Conservation (phyloP, 164 flowering plant species). For the Houttuynia cordata region DNA sequence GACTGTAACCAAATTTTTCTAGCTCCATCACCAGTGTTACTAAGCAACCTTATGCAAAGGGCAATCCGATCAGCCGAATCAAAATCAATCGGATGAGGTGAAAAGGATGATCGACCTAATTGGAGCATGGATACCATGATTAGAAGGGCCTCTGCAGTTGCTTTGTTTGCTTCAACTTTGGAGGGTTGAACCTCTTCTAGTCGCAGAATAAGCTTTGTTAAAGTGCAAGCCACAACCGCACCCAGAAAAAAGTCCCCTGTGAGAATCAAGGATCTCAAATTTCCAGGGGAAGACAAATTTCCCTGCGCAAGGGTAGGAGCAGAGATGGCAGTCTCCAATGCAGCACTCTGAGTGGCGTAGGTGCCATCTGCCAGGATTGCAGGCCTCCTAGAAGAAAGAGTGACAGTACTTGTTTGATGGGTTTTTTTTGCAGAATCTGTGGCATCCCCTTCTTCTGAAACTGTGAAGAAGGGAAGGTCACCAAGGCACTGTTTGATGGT, state of each 20-base stretch:
- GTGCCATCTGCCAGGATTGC: conserved; percentile 96
- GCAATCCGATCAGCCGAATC: conserved; percentile 78
- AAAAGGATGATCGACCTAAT: conserved; percentile 71
- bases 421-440: conserved; percentile 26
- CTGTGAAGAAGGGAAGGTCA: conserved; percentile 72
- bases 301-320: conserved; percentile 76
- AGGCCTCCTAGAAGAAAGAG: conserved; percentile 81
- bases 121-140: conserved; percentile 85
- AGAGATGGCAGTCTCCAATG: conserved; percentile 71
- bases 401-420: conserved; percentile 44
- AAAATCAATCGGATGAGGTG: conserved; percentile 88
- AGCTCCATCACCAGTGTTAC: conserved; percentile 66
- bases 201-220: conserved; percentile 79
- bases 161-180: conserved; percentile 66
- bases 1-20: conserved; percentile 83
- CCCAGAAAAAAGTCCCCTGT: conserved; percentile 95
- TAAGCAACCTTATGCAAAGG: conserved; percentile 70
- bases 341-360: conserved; percentile 97
- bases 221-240: conserved; percentile 77
- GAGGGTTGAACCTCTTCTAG: conserved; percentile 86
- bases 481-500: conserved; percentile 92
- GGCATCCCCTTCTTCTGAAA: conserved; percentile 51
- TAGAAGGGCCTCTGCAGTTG: conserved; percentile 43
- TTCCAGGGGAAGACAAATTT: conserved; percentile 54
- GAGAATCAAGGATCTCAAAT: conserved; percentile 75